phyloP scores from a whole-genome alignment of 176 grass and related monocot genomes.

The Oryza meridionalis region DNA sequence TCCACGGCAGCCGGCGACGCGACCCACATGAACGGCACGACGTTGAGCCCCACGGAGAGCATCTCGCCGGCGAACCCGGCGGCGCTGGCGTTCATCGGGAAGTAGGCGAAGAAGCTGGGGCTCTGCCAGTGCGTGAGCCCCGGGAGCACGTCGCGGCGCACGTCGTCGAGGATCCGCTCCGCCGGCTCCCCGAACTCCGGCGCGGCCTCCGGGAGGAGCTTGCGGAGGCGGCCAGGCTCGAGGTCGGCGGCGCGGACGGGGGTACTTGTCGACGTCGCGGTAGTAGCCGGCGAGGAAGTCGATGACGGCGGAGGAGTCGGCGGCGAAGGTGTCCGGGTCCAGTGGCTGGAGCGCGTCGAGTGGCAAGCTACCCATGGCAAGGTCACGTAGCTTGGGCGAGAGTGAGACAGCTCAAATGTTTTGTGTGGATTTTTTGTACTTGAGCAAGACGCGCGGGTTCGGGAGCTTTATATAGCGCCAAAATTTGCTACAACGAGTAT shows the following conservation, averaged over 20 bases:
- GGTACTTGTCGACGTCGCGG: slow-evolving; percentile 42
- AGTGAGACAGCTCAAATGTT: background rate
- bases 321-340: slow-evolving; percentile 37
- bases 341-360: slow-evolving; percentile 9
- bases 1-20: slow-evolving; percentile 55
- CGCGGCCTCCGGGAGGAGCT: slow-evolving; percentile 41
- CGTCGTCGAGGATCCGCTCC: slow-evolving; percentile 44
- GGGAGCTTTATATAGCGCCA: background rate
- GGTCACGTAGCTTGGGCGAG: background rate
- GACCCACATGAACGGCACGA: slow-evolving; percentile 57
- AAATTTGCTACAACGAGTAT: background rate
- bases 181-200: slow-evolving; percentile 37
- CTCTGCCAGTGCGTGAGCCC: slow-evolving; percentile 72
- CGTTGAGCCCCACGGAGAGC: slow-evolving; percentile 52
- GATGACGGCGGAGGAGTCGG: slow-evolving; percentile 26
- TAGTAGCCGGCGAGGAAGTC: slow-evolving; percentile 60
- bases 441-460: background rate
- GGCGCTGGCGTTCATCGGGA: slow-evolving; percentile 52
- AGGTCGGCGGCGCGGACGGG: slow-evolving; percentile 43
- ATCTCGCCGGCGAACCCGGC: slow-evolving; percentile 69
- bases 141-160: slow-evolving; percentile 43
- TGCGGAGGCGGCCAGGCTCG: slow-evolving; percentile 49
- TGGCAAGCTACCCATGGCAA: slow-evolving; percentile 47
- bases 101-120: slow-evolving; percentile 60
- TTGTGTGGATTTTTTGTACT: background rate